A percentile compares a stretch with the other conserved stretches of the same genome.
Evolutionary conservation across 2,329 filamentous ascomycete genomes (phyloP).

Genomic region (Didymella lethalis): DNA sequence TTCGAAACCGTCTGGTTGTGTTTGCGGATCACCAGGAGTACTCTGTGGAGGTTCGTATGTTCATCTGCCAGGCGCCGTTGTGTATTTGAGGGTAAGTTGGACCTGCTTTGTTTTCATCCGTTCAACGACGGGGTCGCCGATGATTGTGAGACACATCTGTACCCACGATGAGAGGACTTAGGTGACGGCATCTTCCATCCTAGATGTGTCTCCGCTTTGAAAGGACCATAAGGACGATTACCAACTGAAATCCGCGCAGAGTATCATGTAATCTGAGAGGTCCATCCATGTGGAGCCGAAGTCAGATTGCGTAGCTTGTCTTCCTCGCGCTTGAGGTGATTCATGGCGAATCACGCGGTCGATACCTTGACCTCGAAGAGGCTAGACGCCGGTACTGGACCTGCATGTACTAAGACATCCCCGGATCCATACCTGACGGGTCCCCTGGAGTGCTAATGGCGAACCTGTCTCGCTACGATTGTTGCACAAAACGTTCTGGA

Average conservation of each 20-base stretch:
- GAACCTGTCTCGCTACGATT: conserved; percentile 24
- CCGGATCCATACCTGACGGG: conserved; percentile 25
- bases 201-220: neutral
- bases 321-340: conserved; percentile 14
- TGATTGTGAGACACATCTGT: conserved; percentile 7
- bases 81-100: conserved; percentile 4
- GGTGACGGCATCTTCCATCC: neutral
- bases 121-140: neutral
- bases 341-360: conserved; percentile 15
- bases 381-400: conserved; percentile 8
- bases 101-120: neutral
- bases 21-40: neutral
- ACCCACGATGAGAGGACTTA: neutral
- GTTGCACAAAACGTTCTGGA: conserved; percentile 38
- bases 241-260: conserved; percentile 1
- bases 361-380: conserved; percentile 11
- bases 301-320: conserved; percentile 8
- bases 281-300: conserved; percentile 8
- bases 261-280: conserved; percentile 4
- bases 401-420: conserved; percentile 21
- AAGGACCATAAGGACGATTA: conserved; percentile 2
- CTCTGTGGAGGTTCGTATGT: neutral
- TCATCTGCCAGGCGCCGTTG: neutral
- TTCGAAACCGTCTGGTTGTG: neutral
- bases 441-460: conserved; percentile 19